Percentiles rank a stretch among this genome's conserved stretches.
phyloP scores from a whole-genome alignment of 495 filamentous ascomycete species.

The Darksidea phi region DNA sequence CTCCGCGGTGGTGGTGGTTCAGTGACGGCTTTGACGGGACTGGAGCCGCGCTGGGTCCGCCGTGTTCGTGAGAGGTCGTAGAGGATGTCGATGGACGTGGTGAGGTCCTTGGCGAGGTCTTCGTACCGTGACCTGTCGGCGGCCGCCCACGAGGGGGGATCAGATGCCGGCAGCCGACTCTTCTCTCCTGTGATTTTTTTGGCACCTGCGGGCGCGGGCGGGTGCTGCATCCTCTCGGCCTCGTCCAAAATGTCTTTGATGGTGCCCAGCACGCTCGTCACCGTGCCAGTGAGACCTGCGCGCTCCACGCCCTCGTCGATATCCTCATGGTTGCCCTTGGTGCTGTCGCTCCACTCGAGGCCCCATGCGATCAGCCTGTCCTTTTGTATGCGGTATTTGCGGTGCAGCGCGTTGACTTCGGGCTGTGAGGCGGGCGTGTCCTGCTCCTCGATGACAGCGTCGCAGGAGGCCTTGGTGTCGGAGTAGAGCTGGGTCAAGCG shows the following conservation, averaged over 20 bases:
- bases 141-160: constrained; percentile 49
- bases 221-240: constrained; percentile 67
- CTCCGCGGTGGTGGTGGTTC: constrained; percentile 36
- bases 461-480: constrained; percentile 86
- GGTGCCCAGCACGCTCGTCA: constrained; percentile 82
- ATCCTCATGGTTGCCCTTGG: constrained; percentile 63
- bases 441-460: constrained; percentile 68
- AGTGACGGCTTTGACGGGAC: constrained; percentile 43
- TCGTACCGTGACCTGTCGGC: constrained; percentile 61
- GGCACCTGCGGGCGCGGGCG: constrained; percentile 30
- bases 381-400: constrained; percentile 64
- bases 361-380: constrained; percentile 84
- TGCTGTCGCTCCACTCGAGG: constrained; percentile 81
- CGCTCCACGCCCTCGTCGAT: constrained; percentile 83
- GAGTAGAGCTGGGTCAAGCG: constrained; percentile 87
- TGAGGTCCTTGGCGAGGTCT: constrained; percentile 73
- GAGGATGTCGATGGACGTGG: constrained; percentile 81
- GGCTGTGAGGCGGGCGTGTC: constrained; percentile 57
- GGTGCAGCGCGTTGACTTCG: constrained; percentile 56
- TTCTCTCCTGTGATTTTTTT: constrained; percentile 37
- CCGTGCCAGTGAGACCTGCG: constrained; percentile 82
- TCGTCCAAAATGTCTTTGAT: constrained; percentile 86
- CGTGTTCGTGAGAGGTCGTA: constrained; percentile 81
- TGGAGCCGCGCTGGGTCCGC: constrained; percentile 46
- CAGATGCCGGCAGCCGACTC: constrained; percentile 29